These are phyloP conservation scores for Elsinoe australis DNA, from an alignment of 2,329 filamentous ascomycete species.

Conservation along the genomic window DNA sequence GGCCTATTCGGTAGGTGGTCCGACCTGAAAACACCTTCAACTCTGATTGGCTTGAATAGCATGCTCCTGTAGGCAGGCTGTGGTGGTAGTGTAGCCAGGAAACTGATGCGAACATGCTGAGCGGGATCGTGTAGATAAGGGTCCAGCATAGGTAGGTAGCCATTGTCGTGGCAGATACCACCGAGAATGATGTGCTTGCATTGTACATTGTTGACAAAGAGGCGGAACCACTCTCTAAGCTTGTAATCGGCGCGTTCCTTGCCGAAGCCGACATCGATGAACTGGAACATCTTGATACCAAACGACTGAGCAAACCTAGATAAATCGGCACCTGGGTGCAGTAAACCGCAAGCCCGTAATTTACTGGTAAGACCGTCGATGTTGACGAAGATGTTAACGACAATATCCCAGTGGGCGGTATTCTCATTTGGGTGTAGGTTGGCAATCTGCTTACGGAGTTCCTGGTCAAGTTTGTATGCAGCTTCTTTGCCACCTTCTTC, in stretches of 20 bases:
- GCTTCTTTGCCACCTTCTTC: constrained; percentile 41
- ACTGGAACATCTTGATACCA: constrained; percentile 52
- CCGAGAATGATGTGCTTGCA: constrained; percentile 60
- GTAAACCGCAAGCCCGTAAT: constrained; percentile 9
- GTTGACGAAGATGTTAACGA: constrained; percentile 38
- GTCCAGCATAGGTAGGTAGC: constrained; percentile 42
- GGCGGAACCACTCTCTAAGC: constrained; percentile 44
- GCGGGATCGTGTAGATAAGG: constrained; percentile 37
- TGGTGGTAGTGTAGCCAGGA: constrained; percentile 39
- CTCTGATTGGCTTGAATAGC: constrained; percentile 34
- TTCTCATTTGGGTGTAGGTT: constrained; percentile 33
- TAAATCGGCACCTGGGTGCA: constrained; percentile 2
- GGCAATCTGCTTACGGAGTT: constrained; percentile 37
- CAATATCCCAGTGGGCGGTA: constrained; percentile 37
- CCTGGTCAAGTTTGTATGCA: constrained; percentile 36
- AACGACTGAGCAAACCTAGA: constrained; percentile 6
- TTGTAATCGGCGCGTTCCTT: constrained; percentile 56
- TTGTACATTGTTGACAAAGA: constrained; percentile 51
- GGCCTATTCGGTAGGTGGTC: constrained; percentile 34
- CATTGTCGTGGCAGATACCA: constrained; percentile 50
- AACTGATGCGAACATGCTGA: constrained; percentile 35
- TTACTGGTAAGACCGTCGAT: constrained; percentile 13
- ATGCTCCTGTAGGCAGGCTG: constrained; percentile 37
- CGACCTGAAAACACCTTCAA: constrained; percentile 37
- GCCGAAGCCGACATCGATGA: constrained; percentile 53